Conservation (phyloP, 108 stramenopile genomes). For the Skeletonema marinoi region DNA sequence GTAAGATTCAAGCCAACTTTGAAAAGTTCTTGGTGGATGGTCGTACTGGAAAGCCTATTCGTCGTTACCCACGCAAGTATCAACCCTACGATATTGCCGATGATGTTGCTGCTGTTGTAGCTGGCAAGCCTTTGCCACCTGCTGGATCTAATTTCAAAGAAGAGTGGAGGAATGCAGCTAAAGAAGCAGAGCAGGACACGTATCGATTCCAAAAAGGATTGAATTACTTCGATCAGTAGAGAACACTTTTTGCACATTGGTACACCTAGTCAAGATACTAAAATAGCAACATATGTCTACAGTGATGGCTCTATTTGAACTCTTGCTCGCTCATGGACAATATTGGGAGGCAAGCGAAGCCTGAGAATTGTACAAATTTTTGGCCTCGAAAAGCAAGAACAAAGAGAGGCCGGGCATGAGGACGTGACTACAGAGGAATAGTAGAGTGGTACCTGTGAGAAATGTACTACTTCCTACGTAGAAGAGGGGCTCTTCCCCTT, state of each 20-base stretch:
- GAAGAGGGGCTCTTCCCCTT: not conserved
- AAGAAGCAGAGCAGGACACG: slow-evolving; percentile 80
- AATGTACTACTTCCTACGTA: not conserved
- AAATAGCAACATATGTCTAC: no score
- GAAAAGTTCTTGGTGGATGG: slow-evolving; percentile 91
- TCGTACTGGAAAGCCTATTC: slow-evolving; percentile 72
- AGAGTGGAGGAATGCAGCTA: slow-evolving; percentile 81
- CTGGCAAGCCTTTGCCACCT: slow-evolving; percentile 66
- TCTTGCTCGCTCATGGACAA: not conserved
- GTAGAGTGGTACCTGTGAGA: no score
- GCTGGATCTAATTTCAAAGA: slow-evolving; percentile 79
- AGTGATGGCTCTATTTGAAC: no score
- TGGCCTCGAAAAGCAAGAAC: not conserved
- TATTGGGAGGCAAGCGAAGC: not conserved
- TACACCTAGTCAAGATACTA: not conserved
- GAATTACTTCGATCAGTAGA: slow-evolving; percentile 87
- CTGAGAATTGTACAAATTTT: not conserved
- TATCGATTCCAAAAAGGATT: slow-evolving; percentile 91
- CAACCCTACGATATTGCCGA: slow-evolving; percentile 77
- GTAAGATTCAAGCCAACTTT: slow-evolving; percentile 86
- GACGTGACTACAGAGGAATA: no score
- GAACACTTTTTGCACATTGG: no score
- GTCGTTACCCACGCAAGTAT: slow-evolving; percentile 88
- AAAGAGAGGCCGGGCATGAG: not conserved
- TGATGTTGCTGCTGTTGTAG: slow-evolving; percentile 75